Conservation (phyloP, 78 protist species). For the Tieghemostelium lacteum region DNA sequence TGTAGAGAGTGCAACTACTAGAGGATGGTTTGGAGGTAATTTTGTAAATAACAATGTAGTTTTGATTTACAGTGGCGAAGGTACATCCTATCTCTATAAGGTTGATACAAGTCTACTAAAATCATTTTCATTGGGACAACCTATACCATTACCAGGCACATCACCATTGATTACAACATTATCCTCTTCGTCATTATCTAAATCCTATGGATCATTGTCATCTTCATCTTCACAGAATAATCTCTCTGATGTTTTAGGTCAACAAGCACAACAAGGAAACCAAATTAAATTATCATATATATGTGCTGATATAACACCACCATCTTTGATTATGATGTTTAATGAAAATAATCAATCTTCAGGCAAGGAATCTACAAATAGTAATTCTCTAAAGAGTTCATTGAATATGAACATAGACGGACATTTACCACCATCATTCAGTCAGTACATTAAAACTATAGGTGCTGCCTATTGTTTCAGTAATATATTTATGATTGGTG, state of each 20-base stretch:
- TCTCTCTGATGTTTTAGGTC: neutral
- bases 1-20: conserved; percentile 30
- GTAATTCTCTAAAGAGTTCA: neutral
- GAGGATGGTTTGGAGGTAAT: conserved; percentile 78
- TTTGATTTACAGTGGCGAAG: conserved; percentile 61
- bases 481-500: conserved; percentile 68
- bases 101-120: conserved; percentile 20
- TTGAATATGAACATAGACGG: neutral
- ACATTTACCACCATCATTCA: neutral
- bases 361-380: neutral
- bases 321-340: conserved; percentile 6
- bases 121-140: conserved; percentile 62
- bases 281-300: conserved; percentile 19
- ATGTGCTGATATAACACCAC: neutral
- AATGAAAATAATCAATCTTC: neutral
- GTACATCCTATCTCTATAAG: conserved; percentile 36
- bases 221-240: neutral
- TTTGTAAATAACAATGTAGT: conserved; percentile 48
- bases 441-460: conserved; percentile 4
- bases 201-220: conserved; percentile 16
- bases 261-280: neutral
- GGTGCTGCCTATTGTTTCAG: conserved; percentile 73
- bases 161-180: conserved; percentile 22
- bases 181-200: conserved; percentile 12
- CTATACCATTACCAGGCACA: conserved; percentile 54